Base-by-base conservation (phyloP, 2,329 filamentous ascomycete species). In the Lachnellula arida region DNA sequence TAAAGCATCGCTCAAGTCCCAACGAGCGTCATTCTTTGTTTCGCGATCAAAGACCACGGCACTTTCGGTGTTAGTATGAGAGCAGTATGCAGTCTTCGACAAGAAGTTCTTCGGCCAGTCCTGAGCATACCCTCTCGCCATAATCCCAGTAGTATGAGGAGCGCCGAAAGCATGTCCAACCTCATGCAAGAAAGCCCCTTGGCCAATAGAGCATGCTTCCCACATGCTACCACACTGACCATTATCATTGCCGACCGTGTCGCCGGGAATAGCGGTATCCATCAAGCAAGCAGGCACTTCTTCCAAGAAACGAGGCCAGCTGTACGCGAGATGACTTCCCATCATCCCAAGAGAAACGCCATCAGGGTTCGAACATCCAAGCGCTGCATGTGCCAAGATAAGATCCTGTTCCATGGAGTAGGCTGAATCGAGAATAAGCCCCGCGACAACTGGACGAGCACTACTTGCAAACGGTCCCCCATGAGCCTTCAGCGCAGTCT, bases 141-240 rank as follows among this genome's bases (percentile, higher is more conserved):
- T 89, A 60, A 89, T 79, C 2, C 86, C 86, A 2, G 75, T 82
- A 60, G 87, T 84, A 63, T 88, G 84, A 6, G 83, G 82, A 63
- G 84, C 87, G 28, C 85, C 85, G 59, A 90, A 85, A 14, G 88
- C 74, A 70, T 88, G 85, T 1, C 86, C 86, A 1, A 86, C 82
- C 69, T 89, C 85, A 64, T 88, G 86, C 28, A 90, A 71, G 70
- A 90, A 86, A 17, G 86, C 85, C 2, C 86, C 86, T 63, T 89
- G 87, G 8, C 86, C 76, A 63, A 77, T 67, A 5, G 73, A 71
- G 56, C 76, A 78, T 6, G 76, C 74, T 55, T 74, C 73, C 70
- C 75, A 75, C 66, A 77, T 72, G 17, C 71, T 72, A 1, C 58
- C 61, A 54, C 75, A 77, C 55, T 76, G 71, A 23, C 69, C 68